Base-by-base conservation (phyloP, 2,329 filamentous ascomycete genomes). In the Cercospora sesami region DNA sequence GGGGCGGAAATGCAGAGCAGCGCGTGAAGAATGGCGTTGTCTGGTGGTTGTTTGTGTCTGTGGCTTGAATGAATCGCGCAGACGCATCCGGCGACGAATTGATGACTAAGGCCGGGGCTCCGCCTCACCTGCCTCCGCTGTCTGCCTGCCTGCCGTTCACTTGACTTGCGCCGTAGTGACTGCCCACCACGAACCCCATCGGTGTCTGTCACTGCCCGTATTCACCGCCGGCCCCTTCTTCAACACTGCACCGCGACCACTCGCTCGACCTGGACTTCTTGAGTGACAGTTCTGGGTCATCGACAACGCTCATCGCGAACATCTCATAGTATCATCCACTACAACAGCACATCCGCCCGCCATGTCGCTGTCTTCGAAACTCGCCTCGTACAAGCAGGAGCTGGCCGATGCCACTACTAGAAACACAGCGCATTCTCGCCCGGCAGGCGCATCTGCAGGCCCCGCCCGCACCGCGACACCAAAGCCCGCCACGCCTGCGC, bases 301-400 rank as follows among this genome's bases (percentile, higher is more conserved):
- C 48, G 53, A 31, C 53, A 58, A 30, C 53, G 2, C 6, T 28
- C 26, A 39, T 30, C 16, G 5, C 60, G 63, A 63, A 61, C 36
- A 31, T 62, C 42, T n/a, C 51, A 48, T 36, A 69, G 30, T 31
- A 9, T 48, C 18, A 51, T 23, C 45, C 45, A 51, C 42, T 36
- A 53, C 59, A 63, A 26, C 53, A 58, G 26, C 53, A n/a, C 53
- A 45, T 18, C 23, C 64, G 68, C 23, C 65, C 67, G 69, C 30
- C 72, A 77, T 77, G 76, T 76, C 63, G 28, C 76, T 78, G 67
- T 65, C 68, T 28, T 73, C 69, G 10, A 71, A 70, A 28, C 73
- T 78, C 60, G 70, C 72, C 14, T 69, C 68, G 10, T 79, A 75
- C 73, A 74, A 76, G 63, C 66, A 70, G 59, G 77, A 79, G 51